Percentiles rank a stretch among this genome's conserved stretches.
These are phyloP conservation scores for Aspergillus nomiae DNA, from an alignment of 2,329 filamentous ascomycete species.

Conservation along the genomic window DNA sequence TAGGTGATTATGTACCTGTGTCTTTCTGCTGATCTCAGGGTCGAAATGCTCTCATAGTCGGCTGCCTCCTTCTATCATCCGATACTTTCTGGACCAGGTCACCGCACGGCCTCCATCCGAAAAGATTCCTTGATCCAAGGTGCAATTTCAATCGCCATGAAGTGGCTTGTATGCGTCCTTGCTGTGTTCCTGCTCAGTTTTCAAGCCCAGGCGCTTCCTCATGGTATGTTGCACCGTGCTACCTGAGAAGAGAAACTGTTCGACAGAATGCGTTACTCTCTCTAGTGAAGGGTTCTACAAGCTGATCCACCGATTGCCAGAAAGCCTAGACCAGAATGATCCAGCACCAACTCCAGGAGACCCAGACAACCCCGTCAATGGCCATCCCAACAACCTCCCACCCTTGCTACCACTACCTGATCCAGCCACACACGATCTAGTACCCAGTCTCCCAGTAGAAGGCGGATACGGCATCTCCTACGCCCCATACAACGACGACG, in stretches of 20 bases:
- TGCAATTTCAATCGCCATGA: constrained; percentile 13
- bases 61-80: not conserved
- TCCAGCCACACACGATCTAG: not conserved
- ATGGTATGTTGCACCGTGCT: constrained; percentile 22
- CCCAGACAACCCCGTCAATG: not conserved
- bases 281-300: not conserved
- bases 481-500: constrained; percentile 58
- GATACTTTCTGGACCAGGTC: not conserved
- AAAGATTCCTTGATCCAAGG: not conserved
- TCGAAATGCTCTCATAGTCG: not conserved
- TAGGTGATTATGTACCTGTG: not conserved
- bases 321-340: not conserved
- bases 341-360: not conserved
- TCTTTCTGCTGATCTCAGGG: not conserved
- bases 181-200: constrained; percentile 22
- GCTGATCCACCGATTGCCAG: not conserved
- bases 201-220: constrained; percentile 23
- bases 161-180: constrained; percentile 20
- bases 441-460: not conserved
- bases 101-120: not conserved
- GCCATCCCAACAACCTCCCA: not conserved
- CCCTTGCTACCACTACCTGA: not conserved
- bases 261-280: no score
- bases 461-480: constrained; percentile 56
- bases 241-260: not conserved